Evolutionary conservation across 805 yeast species (phyloP), one percentile per base, ranked within the genome.

Genomic region (Torulaspora microellipsoides): DNA sequence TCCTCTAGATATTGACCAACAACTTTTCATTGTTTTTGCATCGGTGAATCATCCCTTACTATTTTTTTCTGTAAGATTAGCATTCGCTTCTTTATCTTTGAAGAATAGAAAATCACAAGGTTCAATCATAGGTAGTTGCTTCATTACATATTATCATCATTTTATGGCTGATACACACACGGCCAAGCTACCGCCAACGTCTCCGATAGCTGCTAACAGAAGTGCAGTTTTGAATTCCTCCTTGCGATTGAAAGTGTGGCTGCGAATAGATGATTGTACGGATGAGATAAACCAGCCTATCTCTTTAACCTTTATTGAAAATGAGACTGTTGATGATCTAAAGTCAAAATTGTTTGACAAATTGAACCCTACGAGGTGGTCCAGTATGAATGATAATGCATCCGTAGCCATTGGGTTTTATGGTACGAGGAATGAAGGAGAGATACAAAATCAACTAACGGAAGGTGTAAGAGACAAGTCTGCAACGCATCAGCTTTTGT

Each of bases 311-410:
- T 83, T 85, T 14, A 69, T 71, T 13, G 78, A 78, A 27, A 58
- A 63, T 15, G 91, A 85, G 57, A 73, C 89, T 1, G 75, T 90
- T 4, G 98, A 90, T 62, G 96, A 91, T 62, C 68, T 90, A 54
- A 90, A 90, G 56, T 67, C 73, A 9, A 73, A 78, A 46, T 73
- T 90, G 1, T 63, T 81, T 30, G 67, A 66, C 35, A 85, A 82
- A 53, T 84, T 62, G 20, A 51, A 42, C 31, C 15, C 38, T 15
- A 76, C 60, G 85, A 95, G 42, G 79, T 83, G 46, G 74, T 86
- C 2, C 58, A 83, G 43, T 85, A 80, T 3, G 60, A 76, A 58
- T 36, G 65, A 47, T 59, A 68, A 36, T 75, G 72, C 56, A 88
- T 88, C 66, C 81, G 95, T 8, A 79, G 95, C 9, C 87, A 85